These are phyloP conservation scores for Cystofilobasidium macerans DNA, from an alignment of 768 basidiomycete genomes.

Conservation along the genomic window DNA sequence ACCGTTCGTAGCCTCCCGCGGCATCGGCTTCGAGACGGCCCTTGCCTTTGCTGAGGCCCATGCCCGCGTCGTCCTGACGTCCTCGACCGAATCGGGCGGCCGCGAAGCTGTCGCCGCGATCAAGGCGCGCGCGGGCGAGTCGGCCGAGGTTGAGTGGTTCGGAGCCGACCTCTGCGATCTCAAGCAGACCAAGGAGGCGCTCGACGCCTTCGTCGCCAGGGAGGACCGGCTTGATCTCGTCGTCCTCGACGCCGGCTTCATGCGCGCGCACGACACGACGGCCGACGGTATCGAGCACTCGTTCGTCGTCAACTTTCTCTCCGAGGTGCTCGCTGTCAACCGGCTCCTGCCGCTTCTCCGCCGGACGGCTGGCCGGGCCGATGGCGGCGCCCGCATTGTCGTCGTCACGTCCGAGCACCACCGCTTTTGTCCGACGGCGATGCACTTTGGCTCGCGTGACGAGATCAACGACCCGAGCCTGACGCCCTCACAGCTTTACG, in stretches of 20 bases:
- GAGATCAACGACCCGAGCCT: conserved; percentile 38
- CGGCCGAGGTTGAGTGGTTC: conserved; percentile 32
- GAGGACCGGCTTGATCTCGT: conserved; percentile 4
- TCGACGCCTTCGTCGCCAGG: conserved; percentile 24
- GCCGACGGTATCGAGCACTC: conserved; percentile 30
- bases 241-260: conserved; percentile 33
- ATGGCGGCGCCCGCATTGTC: conserved; percentile 39
- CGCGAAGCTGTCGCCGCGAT: conserved; percentile 33
- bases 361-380: conserved; percentile 35
- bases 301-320: conserved; percentile 37
- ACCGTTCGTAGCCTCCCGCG: too few relatives aligned
- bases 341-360: conserved; percentile 41
- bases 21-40: conserved; percentile 31
- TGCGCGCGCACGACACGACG: conserved; percentile 20
- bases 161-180: conserved; percentile 32
- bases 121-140: conserved; percentile 21
- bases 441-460: conserved; percentile 38
- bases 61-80: conserved; percentile 31
- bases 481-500: conserved; percentile 27
- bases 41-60: conserved; percentile 30
- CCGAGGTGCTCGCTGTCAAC: conserved; percentile 43
- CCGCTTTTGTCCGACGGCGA: conserved; percentile 23
- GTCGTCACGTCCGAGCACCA: conserved; percentile 40
- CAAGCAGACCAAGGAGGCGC: conserved; percentile 33
- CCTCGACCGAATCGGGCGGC: conserved; percentile 30